A percentile compares a stretch with the other conserved stretches of the same genome.
phyloP scores from a whole-genome alignment of 495 filamentous ascomycete species.

The Tuber magnatum region DNA sequence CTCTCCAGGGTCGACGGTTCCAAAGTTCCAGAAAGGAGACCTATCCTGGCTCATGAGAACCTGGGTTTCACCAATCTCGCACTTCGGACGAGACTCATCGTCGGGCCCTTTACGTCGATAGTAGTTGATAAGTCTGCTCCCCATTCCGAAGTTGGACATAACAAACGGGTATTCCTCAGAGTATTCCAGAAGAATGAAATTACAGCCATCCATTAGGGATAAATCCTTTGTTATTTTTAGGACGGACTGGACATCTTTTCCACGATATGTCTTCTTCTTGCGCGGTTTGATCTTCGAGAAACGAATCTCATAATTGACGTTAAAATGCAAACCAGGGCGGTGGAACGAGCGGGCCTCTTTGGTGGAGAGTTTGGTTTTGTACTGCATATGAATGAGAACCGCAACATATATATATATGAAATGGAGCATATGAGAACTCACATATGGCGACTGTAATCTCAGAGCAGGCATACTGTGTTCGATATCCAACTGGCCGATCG shows the following conservation, averaged over 20 bases:
- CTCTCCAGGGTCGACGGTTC: constrained; percentile 82
- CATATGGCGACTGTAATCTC: constrained; percentile 81
- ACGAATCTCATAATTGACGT: constrained; percentile 50
- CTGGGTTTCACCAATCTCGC: constrained; percentile 73
- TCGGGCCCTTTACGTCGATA: constrained; percentile 80
- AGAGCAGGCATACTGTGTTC: constrained; percentile 89
- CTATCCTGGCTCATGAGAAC: constrained; percentile 87
- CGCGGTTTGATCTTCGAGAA: constrained; percentile 57
- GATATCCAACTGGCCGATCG: constrained; percentile 71
- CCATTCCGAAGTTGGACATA: constrained; percentile 96
- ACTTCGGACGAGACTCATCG: constrained; percentile 64
- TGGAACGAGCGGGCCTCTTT: constrained; percentile 85
- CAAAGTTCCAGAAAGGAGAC: constrained; percentile 91
- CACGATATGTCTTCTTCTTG: constrained; percentile 74
- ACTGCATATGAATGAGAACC: constrained; percentile 45
- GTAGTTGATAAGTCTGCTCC: constrained; percentile 88
- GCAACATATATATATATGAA: not conserved
- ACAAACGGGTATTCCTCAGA: constrained; percentile 87
- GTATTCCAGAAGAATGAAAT: constrained; percentile 81
- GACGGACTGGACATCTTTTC: constrained; percentile 64
- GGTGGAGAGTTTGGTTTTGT: constrained; percentile 71
- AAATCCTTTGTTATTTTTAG: constrained; percentile 70
- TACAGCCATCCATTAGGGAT: constrained; percentile 78
- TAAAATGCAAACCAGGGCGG: constrained; percentile 63
- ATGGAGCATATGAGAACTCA: constrained; percentile 33